These are phyloP conservation scores for Exophiala oligosperma DNA, from an alignment of 2,329 filamentous ascomycete genomes.

Conservation along the genomic window DNA sequence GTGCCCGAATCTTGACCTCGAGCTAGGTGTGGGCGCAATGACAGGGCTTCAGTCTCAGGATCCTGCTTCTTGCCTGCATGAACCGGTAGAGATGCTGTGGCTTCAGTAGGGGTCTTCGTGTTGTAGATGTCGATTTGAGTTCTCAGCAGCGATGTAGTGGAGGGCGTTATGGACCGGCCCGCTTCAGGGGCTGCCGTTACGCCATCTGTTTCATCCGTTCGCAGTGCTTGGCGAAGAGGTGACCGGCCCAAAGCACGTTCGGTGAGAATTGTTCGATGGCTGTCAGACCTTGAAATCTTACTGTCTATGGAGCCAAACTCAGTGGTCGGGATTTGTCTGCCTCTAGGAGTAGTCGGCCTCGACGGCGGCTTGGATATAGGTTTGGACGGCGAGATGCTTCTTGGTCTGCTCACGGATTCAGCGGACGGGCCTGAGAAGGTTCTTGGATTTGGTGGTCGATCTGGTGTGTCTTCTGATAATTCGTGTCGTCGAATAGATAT, in stretches of 20 bases:
- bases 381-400: constrained; percentile 8
- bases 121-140: constrained; percentile 19
- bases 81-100: constrained; percentile 17
- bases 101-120: constrained; percentile 15
- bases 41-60: constrained; percentile 3
- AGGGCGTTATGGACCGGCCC: neutral
- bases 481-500: constrained; percentile 64
- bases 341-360: constrained; percentile 15
- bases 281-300: constrained; percentile 14
- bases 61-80: constrained; percentile 17
- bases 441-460: neutral
- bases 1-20: constrained; percentile 20
- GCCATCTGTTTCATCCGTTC: constrained; percentile 4
- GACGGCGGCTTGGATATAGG: constrained; percentile 4
- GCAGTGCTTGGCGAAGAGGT: constrained; percentile 9
- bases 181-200: neutral
- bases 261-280: constrained; percentile 1
- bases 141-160: constrained; percentile 11
- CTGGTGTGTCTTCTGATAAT: constrained; percentile 37
- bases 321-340: constrained; percentile 8
- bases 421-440: neutral
- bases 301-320: constrained; percentile 23
- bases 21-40: neutral
- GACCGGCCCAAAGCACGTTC: constrained; percentile 15
- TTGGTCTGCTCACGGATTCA: neutral